A percentile compares a stretch with the other conserved stretches of the same genome.
Evolutionary conservation across 495 filamentous ascomycete species (phyloP).

Genomic region (Aspergillus cavernicola): DNA sequence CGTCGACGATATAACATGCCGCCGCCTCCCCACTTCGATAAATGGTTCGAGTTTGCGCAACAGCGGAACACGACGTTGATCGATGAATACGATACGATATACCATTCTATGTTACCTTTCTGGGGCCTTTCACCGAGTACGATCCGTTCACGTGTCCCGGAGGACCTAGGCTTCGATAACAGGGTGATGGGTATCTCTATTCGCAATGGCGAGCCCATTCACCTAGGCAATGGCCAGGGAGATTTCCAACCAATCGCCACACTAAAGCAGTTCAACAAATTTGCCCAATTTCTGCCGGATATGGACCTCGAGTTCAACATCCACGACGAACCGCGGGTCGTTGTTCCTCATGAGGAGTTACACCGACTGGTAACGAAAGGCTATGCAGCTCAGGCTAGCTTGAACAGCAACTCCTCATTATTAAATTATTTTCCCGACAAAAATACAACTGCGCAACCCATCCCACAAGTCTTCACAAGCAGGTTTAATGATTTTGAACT

Average conservation of each 20-base stretch:
- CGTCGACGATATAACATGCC: slow-evolving; percentile 5
- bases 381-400: slow-evolving; percentile 12
- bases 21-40: slow-evolving; percentile 63
- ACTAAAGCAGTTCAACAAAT: slow-evolving; percentile 50
- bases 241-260: slow-evolving; percentile 4
- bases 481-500: not conserved
- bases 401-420: slow-evolving; percentile 19
- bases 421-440: slow-evolving; percentile 21
- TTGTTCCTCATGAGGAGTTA: slow-evolving; percentile 66
- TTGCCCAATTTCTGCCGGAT: slow-evolving; percentile 58
- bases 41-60: slow-evolving; percentile 63
- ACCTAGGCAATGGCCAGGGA: not conserved
- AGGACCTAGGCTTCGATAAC: not conserved
- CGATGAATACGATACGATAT: slow-evolving; percentile 55
- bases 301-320: slow-evolving; percentile 65
- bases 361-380: slow-evolving; percentile 51
- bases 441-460: slow-evolving; percentile 7
- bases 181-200: slow-evolving; percentile 8
- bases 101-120: slow-evolving; percentile 60
- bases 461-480: not conserved
- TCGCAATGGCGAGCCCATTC: slow-evolving; percentile 9
- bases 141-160: slow-evolving; percentile 33
- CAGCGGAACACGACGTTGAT: slow-evolving; percentile 46
- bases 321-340: slow-evolving; percentile 63
- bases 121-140: slow-evolving; percentile 47